These are phyloP conservation scores for Phytophthora aleatoria DNA, from an alignment of 352 stramenopile species.

Conservation along the genomic window DNA sequence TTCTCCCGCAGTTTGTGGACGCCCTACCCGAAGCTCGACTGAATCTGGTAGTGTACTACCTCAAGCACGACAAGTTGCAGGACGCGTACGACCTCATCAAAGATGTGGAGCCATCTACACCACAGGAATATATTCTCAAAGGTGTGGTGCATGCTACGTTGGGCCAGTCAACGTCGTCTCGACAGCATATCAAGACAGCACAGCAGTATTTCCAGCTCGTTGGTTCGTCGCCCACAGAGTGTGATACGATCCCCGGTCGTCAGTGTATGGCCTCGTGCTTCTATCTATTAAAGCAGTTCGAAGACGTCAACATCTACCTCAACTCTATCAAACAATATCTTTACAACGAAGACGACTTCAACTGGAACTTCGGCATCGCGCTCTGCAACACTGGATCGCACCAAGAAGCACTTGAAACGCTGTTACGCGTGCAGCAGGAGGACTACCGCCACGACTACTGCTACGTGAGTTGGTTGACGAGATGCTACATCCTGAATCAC, in stretches of 20 bases:
- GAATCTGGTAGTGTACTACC: constrained; percentile 95
- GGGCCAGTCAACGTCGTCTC: constrained; percentile 85
- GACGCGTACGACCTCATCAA: constrained; percentile 96
- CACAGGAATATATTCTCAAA: constrained; percentile 92
- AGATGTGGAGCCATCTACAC: constrained; percentile 93
- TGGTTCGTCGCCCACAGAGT: constrained; percentile 93
- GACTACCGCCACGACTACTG: constrained; percentile 94
- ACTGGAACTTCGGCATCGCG: constrained; percentile 97
- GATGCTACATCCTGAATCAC: constrained; percentile 96
- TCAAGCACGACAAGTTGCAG: constrained; percentile 92
- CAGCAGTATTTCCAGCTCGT: constrained; percentile 95
- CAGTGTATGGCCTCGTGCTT: constrained; percentile 98
- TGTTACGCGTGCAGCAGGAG: constrained; percentile 92
- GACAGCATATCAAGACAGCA: constrained; percentile 94
- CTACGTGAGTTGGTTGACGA: constrained; percentile 90
- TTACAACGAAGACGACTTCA: constrained; percentile 98
- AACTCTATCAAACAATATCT: constrained; percentile 96
- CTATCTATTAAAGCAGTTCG: constrained; percentile 96
- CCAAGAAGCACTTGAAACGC: constrained; percentile 93
- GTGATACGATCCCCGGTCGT: constrained; percentile 96
- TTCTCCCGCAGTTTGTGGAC: constrained; percentile 93
- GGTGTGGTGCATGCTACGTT: constrained; percentile 93
- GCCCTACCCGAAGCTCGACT: constrained; percentile 93
- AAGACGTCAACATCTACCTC: constrained; percentile 97
- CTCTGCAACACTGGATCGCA: constrained; percentile 93